Evolutionary conservation across 1,284 basidiomycete species (phyloP), one percentile per base, ranked within the genome.

Genomic region (Rugiboletus extremiorientalis): DNA sequence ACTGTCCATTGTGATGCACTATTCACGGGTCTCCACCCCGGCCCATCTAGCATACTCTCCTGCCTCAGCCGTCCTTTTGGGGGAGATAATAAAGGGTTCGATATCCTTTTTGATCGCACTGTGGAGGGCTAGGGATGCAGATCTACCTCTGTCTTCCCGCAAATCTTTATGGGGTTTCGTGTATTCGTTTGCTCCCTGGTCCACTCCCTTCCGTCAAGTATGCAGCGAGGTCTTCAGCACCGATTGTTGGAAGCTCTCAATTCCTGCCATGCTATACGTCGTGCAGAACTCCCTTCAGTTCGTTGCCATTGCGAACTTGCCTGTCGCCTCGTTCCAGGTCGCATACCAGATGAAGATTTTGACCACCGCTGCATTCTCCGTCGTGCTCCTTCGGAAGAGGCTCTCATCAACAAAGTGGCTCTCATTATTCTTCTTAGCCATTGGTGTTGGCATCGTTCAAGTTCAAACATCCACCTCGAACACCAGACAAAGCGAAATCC

Each of bases 271-370:
- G 57, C 89, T 98, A 64, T 99, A 98, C 65, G 94, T 96, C 63
- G 83, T 96, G 50, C 95, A 98, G 74, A 97, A 98, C 77, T 92
- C 93, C 64, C 84, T 98, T 25, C 96, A 97, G 74, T 98, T 94
- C 74, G 91, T 96, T 55, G 96, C 96, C 28, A 91, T 94, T 36
- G 85, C 86, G 53, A 95, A 97, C 76, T 83, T 97, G 54, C 91
- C 93, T 58, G 93, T 93, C 45, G 92, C 94, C 15, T 93, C 93
- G 6, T 97, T 96, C 77, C 91, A 93, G 68, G 91, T 95, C 61
- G 90, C 89, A 30, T 95, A 95, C 74, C 92, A 95, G 76, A 94
- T 94, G 92, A 95, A 96, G 77, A 96, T 97, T 67, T 83, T 97
- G 62, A 97, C 95, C 31, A 98, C 95, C 14, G 95, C 95, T 25